These are phyloP conservation scores for Knoxia roxburghii DNA, from an alignment of 257 asterid species.

Conservation along the genomic window DNA sequence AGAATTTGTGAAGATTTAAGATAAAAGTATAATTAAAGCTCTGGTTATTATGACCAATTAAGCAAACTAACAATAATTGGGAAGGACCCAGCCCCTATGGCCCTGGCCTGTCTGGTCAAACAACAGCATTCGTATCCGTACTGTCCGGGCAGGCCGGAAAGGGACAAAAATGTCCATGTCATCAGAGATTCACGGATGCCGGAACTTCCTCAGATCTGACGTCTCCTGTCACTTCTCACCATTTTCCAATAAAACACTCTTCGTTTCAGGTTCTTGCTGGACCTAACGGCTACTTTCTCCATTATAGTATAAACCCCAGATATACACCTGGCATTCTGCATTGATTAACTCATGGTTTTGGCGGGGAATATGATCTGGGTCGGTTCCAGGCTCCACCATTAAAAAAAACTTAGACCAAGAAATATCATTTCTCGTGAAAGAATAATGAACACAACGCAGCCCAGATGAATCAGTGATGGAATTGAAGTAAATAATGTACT, in stretches of 20 bases:
- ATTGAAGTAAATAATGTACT: neutral
- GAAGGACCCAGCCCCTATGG: no score
- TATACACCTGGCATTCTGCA: constrained; percentile 20
- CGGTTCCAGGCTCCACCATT: no score
- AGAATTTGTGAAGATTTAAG: no score
- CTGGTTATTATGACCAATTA: no score
- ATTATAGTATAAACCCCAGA: constrained; percentile 3
- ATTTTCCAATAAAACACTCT: constrained; percentile 38
- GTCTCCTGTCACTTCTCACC: constrained; percentile 11
- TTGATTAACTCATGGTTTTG: constrained; percentile 25
- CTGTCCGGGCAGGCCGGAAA: neutral
- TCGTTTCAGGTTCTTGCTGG: no score
- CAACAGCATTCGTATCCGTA: no score
- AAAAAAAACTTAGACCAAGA: no score
- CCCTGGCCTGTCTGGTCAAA: no score
- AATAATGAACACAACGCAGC: constrained; percentile 1
- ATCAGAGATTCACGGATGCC: neutral
- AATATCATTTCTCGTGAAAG: neutral
- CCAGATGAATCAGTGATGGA: no score
- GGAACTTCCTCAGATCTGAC: neutral
- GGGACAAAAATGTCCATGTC: neutral
- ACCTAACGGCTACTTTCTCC: constrained; percentile 61
- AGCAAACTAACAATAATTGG: no score
- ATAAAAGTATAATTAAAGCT: no score
- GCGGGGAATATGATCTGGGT: constrained; percentile 31